Evolutionary conservation across 1,139 yeast genomes (phyloP).

Genomic region (Waltiozyma sp.): DNA sequence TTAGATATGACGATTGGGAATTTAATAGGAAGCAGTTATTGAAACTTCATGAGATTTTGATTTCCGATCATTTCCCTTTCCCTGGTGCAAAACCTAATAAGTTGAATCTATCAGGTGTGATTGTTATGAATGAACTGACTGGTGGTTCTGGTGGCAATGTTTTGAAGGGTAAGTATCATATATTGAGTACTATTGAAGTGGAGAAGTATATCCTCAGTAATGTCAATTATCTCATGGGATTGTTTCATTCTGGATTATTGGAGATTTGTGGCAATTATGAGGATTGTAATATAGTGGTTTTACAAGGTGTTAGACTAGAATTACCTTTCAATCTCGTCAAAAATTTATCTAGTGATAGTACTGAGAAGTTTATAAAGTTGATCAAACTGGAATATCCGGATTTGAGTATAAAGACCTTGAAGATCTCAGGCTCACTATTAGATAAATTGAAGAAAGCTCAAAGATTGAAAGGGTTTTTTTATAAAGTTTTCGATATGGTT

Average conservation of each 20-base stretch:
- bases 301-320: constrained; percentile 34
- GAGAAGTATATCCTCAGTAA: constrained; percentile 35
- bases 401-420: constrained; percentile 30
- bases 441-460: constrained; percentile 25
- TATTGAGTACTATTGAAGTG: constrained; percentile 45
- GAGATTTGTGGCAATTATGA: constrained; percentile 39
- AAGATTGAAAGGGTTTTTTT: constrained; percentile 35
- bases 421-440: constrained; percentile 33
- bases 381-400: constrained; percentile 28
- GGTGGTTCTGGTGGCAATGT: constrained; percentile 39
- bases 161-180: constrained; percentile 62
- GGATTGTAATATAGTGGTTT: constrained; percentile 33
- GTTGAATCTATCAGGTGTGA: constrained; percentile 43
- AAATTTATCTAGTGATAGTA: constrained; percentile 28
- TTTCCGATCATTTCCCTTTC: constrained; percentile 23
- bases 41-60: constrained; percentile 29
- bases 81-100: constrained; percentile 35
- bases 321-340: constrained; percentile 44
- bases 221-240: constrained; percentile 34
- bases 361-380: constrained; percentile 26
- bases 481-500: constrained; percentile 43
- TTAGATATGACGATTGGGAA: constrained; percentile 31
- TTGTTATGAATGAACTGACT: constrained; percentile 44
- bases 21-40: constrained; percentile 28
- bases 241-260: constrained; percentile 47